Evolutionary conservation across 1,284 basidiomycete species (phyloP).

Genomic region (Anthracocystis panici-leucophaei): DNA sequence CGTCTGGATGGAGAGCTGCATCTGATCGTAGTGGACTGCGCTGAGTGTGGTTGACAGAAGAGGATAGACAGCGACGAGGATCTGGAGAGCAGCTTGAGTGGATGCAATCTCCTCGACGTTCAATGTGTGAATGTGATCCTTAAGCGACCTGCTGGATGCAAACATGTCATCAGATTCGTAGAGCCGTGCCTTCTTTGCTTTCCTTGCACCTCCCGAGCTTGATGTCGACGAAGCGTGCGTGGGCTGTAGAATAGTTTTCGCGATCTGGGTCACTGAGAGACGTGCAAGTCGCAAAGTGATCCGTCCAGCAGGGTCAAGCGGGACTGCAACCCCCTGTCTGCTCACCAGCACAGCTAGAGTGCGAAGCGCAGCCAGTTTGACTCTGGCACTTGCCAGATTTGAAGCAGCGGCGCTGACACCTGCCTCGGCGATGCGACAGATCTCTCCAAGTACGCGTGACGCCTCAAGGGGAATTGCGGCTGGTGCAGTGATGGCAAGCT

Average conservation of each 20-base stretch:
- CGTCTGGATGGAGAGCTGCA: conserved; percentile 29
- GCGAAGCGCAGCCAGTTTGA: conserved; percentile 37
- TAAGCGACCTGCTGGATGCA: conserved; percentile 16
- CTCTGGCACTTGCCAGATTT: conserved; percentile 6
- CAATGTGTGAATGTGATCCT: conserved; percentile 43
- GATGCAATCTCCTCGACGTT: conserved; percentile 23
- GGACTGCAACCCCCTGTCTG: conserved; percentile 25
- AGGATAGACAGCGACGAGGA: conserved; percentile 41
- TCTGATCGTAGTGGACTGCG: conserved; percentile 45
- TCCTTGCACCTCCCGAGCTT: conserved; percentile 18
- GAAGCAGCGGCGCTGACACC: background rate
- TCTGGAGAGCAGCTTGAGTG: conserved; percentile 29
- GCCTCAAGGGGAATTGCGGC: conserved; percentile 31
- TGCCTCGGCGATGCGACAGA: conserved; percentile 46
- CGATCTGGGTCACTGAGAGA: conserved; percentile 25
- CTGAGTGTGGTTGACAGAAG: conserved; percentile 34
- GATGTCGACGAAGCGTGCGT: background rate
- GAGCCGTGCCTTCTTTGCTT: conserved; percentile 45
- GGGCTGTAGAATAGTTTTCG: conserved; percentile 24
- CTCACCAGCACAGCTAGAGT: conserved; percentile 42
- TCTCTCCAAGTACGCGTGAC: conserved; percentile 23
- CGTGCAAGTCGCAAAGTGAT: conserved; percentile 51
- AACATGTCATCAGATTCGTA: conserved; percentile 59
- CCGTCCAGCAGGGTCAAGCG: conserved; percentile 50
- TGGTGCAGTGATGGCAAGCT: conserved; percentile 31